Percentiles rank a stretch among this genome's conserved stretches.
phyloP scores from a whole-genome alignment of 1,284 basidiomycete genomes.

The Tausonia pullulans region DNA sequence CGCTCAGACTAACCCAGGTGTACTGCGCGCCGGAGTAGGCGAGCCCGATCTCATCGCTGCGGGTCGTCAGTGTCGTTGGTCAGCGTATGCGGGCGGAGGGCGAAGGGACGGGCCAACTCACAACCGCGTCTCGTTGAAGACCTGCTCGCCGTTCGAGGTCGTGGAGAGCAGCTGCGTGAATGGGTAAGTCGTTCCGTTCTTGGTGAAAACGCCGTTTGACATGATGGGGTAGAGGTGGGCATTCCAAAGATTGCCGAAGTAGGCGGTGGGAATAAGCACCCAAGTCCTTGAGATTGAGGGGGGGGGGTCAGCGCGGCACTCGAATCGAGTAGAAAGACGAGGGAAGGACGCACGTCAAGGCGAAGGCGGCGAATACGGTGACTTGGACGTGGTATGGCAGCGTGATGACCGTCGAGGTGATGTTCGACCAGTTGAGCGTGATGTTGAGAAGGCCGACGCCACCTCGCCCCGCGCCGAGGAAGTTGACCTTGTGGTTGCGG shows the following conservation, averaged over 20 bases:
- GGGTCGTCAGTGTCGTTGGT: neutral
- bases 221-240: slow-evolving; percentile 19
- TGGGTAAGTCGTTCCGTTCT: slow-evolving; percentile 20
- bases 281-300: slow-evolving; percentile 9
- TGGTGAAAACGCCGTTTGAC: slow-evolving; percentile 20
- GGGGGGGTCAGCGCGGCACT: neutral
- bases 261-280: slow-evolving; percentile 20
- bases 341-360: slow-evolving; percentile 16
- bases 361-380: slow-evolving; percentile 19
- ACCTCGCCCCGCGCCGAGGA: slow-evolving; percentile 19
- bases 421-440: slow-evolving; percentile 21
- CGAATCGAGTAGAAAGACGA: neutral
- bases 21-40: slow-evolving; percentile 20
- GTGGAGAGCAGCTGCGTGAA: slow-evolving; percentile 19
- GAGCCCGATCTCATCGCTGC: slow-evolving; percentile 19
- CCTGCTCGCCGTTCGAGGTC: slow-evolving; percentile 9
- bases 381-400: slow-evolving; percentile 20
- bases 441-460: slow-evolving; percentile 22
- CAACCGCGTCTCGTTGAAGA: slow-evolving; percentile 15
- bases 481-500: slow-evolving; percentile 19
- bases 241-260: slow-evolving; percentile 21
- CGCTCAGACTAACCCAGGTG: slow-evolving; percentile 19
- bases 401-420: slow-evolving; percentile 21
- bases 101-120: neutral
- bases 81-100: neutral